phyloP scores from a whole-genome alignment of 768 basidiomycete genomes.

The Cubamyces sp. region DNA sequence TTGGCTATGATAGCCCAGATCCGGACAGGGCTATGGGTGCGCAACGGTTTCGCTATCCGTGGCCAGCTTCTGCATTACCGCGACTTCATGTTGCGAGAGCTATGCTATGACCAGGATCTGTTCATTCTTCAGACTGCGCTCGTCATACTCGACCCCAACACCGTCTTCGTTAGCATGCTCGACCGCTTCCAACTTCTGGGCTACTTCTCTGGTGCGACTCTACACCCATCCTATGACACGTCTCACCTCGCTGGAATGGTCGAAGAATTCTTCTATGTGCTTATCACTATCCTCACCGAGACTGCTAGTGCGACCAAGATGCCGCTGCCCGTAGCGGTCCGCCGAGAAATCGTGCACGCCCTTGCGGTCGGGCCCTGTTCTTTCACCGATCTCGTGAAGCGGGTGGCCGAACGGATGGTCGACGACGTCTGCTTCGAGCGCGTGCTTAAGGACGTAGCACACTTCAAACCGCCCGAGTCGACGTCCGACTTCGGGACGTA shows the following conservation, averaged over 20 bases:
- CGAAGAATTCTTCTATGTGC: conserved; percentile 86
- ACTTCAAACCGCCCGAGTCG: conserved; percentile 80
- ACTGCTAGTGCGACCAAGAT: conserved; percentile 73
- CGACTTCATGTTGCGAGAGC: conserved; percentile 92
- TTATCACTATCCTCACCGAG: conserved; percentile 88
- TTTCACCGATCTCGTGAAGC: conserved; percentile 90
- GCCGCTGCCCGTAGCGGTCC: conserved; percentile 63
- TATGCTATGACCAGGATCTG: conserved; percentile 95
- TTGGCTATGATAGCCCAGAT: conserved; percentile 94
- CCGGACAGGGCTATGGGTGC: conserved; percentile 93
- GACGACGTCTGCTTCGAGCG: conserved; percentile 84
- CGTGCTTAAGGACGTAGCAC: conserved; percentile 77
- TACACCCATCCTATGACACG: conserved; percentile 66
- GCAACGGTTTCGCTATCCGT: conserved; percentile 94
- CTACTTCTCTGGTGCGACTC: conserved; percentile 74
- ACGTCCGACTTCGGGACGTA: conserved; percentile 84
- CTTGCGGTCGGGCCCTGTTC: conserved; percentile 86
- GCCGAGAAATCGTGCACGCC: conserved; percentile 88
- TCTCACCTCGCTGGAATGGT: conserved; percentile 81
- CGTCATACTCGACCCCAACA: conserved; percentile 74
- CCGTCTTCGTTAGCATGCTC: conserved; percentile 82
- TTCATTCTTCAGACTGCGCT: conserved; percentile 89
- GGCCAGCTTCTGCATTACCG: conserved; percentile 96
- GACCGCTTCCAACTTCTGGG: conserved; percentile 84
- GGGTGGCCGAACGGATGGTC: conserved; percentile 85